Base-by-base conservation (phyloP, 2,329 filamentous ascomycete genomes). In the Aspergillus neotritici region DNA sequence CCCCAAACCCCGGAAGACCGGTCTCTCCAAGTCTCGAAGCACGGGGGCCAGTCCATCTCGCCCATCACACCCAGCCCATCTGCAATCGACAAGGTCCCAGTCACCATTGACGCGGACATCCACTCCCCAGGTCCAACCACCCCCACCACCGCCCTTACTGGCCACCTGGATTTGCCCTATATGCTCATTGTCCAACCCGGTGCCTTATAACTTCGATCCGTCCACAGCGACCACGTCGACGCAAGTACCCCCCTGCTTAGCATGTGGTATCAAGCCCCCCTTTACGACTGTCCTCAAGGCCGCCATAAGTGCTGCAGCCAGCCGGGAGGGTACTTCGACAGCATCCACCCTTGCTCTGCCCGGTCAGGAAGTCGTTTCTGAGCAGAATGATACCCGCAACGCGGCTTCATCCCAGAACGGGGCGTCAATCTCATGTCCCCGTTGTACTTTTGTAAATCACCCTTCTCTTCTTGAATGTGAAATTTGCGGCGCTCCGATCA, bases 91-190 rank as follows among this genome's bases (percentile, higher is more conserved):
- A 7, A 52, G 62, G 15, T 48, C 63, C 39, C 61, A 58, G 15
- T 64, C 63, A 29, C 56, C 62, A 12, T 45, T 54, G 15, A 56
- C 61, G 30, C 56, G 60, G 36, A 48, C 60, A 1, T 61, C 60
- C 11, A 55, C 51, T 34, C 54, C 68, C 46, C 52, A 65, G 37
- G 43, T 67, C 52, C 56, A 67, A 47, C 52, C 61, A 10, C 50
- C 63, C 2, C 52, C 68, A 15, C 56, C 66, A 3, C 62, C 56
- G 52, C 69, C 54, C 44, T 67, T 69, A 37, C 52, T 78, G 47
- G 87, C 87, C 5, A 96, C 89, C 4, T 97, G 91, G 91, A 83
- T 97, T 14, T 97, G 91, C 69, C 85, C 87, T 2, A 97, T 97
- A 58, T 97, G 91, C 73, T 91, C 86, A 54, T 94, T 94, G 61